Evolutionary conservation across 78 protist genomes (phyloP), one percentile per base, ranked within the genome.

Genomic region (Dictyostelium firmibasis): DNA sequence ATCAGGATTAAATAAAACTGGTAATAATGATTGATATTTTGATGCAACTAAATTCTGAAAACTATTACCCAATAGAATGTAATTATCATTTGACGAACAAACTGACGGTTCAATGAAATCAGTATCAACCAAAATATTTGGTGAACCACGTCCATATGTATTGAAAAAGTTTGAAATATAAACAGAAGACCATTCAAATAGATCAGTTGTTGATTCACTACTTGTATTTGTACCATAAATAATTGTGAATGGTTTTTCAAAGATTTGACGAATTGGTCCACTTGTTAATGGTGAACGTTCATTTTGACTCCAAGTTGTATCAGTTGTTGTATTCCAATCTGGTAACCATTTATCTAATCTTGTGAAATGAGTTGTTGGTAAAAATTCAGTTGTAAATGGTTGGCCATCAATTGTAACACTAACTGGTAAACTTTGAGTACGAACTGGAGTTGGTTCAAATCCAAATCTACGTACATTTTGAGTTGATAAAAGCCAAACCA

Each of bases 381-480:
- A 44, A 41, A 64, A 83, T 57, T 38, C 62, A 13, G 78, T 64
- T 16, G n/a, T 27, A 38, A 83, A 64, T 38, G 25, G 13, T 13
- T n/a, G 43, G 1, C 44, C 44, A 38, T 83, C 88, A 38, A 83
- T 33, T 1, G 44, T 41, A 1, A 83, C 14, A 14, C 43, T 20
- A 11, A 18, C 18, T 10, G 88, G 88, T 10, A 83, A 16, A 77
- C 83, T 62, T n/a, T 18, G 27, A 11, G 2, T 20, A 23, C 88
- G 16, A n/a, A 31, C 10, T 7, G 77, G 77, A 2, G 64, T 11
- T 4, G n/a, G 1, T 23, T 25, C 10, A 74, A 85, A 74, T 0
- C 92, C 92, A 50, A 85, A 85, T 43, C 92, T 76, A 50, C 92
- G 82, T 13, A 85, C 92, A 75, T 85, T 85, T 35, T 85, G 92